Evolutionary conservation across 1,284 basidiomycete genomes (phyloP), one percentile per base, ranked within the genome.

Genomic region (Trichosporon asahii): DNA sequence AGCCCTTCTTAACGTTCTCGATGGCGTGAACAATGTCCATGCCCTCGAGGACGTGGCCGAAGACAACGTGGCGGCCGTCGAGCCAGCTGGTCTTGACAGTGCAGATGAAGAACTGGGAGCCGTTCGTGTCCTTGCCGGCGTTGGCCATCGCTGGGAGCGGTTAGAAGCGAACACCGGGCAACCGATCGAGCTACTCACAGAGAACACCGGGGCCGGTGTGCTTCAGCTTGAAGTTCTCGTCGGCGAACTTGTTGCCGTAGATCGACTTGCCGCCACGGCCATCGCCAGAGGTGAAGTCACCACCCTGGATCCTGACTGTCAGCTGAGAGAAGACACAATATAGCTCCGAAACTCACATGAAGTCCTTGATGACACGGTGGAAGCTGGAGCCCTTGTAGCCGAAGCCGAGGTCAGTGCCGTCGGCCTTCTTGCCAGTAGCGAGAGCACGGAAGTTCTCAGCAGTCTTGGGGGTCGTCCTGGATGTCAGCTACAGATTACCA

Each of bases 211-310:
- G 89, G 57, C 88, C 89, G 74, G 91, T 91, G 86, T 97, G 94
- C 82, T 89, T 90, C 82, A 95, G 90, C 87, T 95, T 85, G 79
- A 96, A 96, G 88, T 95, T 96, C 85, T 90, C 89, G 75, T 90
- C 89, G 46, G 85, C 78, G 80, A 90, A 90, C 74, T 85, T 57
- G 76, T 85, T 85, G 66, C 88, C 87, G 79, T 88, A 88, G 83
- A 88, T 88, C 35, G 81, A 82, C 83, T 88, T 88, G 76, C 88
- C 88, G 72, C 88, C 88, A 65, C 87, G 88, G 70, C 88, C 88
- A 75, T 89, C 88, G 65, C 88, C 88, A 53, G 82, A 83, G 65
- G 88, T 90, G 82, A 91, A 91, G 83, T 91, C 90, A 84, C 90
- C 90, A 75, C 89, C 89, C 83, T 89, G 88, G 74, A 88, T 87